A percentile compares a stretch with the other conserved stretches of the same genome.
These are phyloP conservation scores for Hyphopichia wangnamkhiaoensis DNA, from an alignment of 1,139 yeast species.

Conservation along the genomic window DNA sequence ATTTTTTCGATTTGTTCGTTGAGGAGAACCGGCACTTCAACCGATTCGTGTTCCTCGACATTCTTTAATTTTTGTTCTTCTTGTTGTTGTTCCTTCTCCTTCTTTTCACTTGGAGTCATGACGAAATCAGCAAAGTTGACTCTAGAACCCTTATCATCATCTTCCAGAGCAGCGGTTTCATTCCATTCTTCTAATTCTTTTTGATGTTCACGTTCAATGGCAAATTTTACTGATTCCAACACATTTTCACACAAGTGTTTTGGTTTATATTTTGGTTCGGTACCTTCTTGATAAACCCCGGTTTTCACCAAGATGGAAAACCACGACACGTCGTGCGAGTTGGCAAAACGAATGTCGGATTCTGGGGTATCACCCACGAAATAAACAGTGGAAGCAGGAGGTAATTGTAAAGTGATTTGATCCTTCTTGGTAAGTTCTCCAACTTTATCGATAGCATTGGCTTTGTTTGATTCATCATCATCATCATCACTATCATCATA, in stretches of 20 bases:
- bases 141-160: constrained; percentile 31
- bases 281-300: constrained; percentile 82
- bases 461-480: constrained; percentile 11
- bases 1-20: constrained; percentile 41
- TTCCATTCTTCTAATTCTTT: constrained; percentile 75
- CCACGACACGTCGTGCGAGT: constrained; percentile 84
- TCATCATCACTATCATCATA: constrained; percentile 34
- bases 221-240: constrained; percentile 77
- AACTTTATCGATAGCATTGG: constrained; percentile 28
- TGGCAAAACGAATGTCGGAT: constrained; percentile 84
- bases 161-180: constrained; percentile 42
- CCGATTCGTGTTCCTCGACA: constrained; percentile 36
- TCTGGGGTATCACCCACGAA: constrained; percentile 95
- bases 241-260: constrained; percentile 73
- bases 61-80: constrained; percentile 5
- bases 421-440: constrained; percentile 35
- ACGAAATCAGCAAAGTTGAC: constrained; percentile 50
- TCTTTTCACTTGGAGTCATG: constrained; percentile 48
- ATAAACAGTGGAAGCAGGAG: constrained; percentile 83
- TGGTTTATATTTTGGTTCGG: constrained; percentile 76
- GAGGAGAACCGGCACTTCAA: constrained; percentile 45
- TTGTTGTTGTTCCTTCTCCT: constrained; percentile 14
- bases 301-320: constrained; percentile 81
- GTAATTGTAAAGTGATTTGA: constrained; percentile 56
- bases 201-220: constrained; percentile 77